Conservation (phyloP, 805 yeast genomes). For the Priceomyces fermenticarens region DNA sequence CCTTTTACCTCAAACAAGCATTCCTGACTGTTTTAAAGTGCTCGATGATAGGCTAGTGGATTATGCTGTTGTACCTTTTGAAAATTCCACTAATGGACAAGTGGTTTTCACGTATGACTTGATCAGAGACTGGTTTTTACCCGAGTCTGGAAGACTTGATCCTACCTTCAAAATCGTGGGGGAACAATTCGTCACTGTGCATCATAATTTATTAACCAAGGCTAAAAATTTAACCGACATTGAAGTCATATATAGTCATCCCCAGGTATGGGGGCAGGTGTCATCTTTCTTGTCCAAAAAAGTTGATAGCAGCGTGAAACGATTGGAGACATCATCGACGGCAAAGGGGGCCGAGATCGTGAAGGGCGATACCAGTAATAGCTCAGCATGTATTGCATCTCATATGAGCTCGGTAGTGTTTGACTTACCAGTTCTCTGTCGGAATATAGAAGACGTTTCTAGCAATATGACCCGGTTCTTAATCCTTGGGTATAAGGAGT, state of each 20-base stretch:
- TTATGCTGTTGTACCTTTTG: conserved; percentile 82
- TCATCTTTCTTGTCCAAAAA: conserved; percentile 47
- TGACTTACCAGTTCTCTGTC: conserved; percentile 50
- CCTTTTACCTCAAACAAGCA: conserved; percentile 38
- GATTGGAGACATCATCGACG: conserved; percentile 73
- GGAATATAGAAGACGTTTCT: conserved; percentile 65
- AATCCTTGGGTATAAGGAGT: conserved; percentile 45
- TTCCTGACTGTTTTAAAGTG: conserved; percentile 60
- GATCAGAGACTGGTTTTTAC: conserved; percentile 62
- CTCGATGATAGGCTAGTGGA: conserved; percentile 48
- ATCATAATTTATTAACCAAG: conserved; percentile 65
- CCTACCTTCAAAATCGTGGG: conserved; percentile 55
- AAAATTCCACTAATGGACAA: conserved; percentile 93
- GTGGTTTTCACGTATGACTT: conserved; percentile 84
- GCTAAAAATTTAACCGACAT: conserved; percentile 45
- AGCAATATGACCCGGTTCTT: conserved; percentile 87
- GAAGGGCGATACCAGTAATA: conserved; percentile 28
- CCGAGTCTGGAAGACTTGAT: conserved; percentile 5
- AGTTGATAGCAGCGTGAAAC: conserved; percentile 23
- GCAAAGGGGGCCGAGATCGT: conserved; percentile 79
- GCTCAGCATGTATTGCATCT: conserved; percentile 72
- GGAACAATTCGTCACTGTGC: conserved; percentile 79
- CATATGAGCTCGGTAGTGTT: conserved; percentile 61
- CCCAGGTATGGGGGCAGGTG: conserved; percentile 98
- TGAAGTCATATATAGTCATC: conserved; percentile 76